phyloP scores from a whole-genome alignment of 768 basidiomycete genomes.

The Fistulinella prunicolor region DNA sequence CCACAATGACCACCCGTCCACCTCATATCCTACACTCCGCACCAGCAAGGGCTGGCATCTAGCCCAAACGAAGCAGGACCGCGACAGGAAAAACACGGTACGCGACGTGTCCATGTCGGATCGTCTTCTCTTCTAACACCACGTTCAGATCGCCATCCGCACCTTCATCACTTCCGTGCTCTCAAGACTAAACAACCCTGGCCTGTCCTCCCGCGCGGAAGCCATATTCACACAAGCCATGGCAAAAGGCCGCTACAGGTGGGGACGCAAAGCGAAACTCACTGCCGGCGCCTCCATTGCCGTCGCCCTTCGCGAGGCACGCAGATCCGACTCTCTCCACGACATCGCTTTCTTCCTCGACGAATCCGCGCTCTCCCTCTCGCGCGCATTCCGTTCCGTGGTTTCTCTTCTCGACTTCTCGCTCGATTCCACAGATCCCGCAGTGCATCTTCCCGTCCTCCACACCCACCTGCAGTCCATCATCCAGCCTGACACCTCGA shows the following conservation, averaged over 20 bases:
- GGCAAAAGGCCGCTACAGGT: slow-evolving; percentile 54
- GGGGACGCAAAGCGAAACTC: slow-evolving; percentile 72
- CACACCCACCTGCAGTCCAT: slow-evolving; percentile 48
- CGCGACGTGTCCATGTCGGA: slow-evolving; percentile 10
- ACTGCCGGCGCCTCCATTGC: slow-evolving; percentile 67
- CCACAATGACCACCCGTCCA: slow-evolving; percentile 33
- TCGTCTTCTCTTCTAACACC: slow-evolving; percentile 11
- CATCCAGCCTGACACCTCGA: slow-evolving; percentile 30
- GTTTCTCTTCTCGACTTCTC: slow-evolving; percentile 50
- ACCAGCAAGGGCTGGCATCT: slow-evolving; percentile 57
- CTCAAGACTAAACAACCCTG: slow-evolving; percentile 54
- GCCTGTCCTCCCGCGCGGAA: slow-evolving; percentile 62
- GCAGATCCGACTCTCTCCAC: slow-evolving; percentile 61
- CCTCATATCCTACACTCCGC: slow-evolving; percentile 48
- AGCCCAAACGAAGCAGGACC: slow-evolving; percentile 60
- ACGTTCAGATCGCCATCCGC: slow-evolving; percentile 55
- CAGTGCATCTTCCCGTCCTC: slow-evolving; percentile 55
- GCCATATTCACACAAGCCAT: slow-evolving; percentile 69
- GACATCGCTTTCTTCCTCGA: slow-evolving; percentile 69
- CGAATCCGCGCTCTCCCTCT: slow-evolving; percentile 47
- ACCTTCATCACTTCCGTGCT: slow-evolving; percentile 61
- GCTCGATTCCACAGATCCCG: slow-evolving; percentile 55
- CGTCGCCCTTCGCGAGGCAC: slow-evolving; percentile 69
- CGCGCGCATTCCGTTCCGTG: slow-evolving; percentile 54
- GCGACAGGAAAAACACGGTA: slow-evolving; percentile 63